Evolutionary conservation across 257 asterid genomes (phyloP).

Genomic region (Dorcoceras hygrometricum): DNA sequence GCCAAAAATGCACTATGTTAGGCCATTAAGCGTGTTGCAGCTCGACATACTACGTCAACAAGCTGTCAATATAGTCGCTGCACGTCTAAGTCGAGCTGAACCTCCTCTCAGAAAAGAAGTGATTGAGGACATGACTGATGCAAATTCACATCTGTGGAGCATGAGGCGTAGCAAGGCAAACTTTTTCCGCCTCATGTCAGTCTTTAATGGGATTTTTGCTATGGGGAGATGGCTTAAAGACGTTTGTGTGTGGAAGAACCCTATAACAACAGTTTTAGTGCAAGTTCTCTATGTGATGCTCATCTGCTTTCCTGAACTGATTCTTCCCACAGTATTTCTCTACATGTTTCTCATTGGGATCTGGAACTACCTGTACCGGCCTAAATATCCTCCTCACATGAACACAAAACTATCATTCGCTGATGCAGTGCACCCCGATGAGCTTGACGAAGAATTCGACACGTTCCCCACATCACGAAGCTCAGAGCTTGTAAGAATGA

Average conservation of each 20-base stretch:
- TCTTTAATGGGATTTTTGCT: conserved; percentile 51
- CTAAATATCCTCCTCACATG: conserved; percentile 91
- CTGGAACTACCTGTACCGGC: conserved; percentile 74
- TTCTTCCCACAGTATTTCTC: conserved; percentile 64
- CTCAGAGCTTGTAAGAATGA: conserved; percentile 57
- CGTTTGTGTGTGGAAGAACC: conserved; percentile 75
- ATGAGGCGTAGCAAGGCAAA: conserved; percentile 93
- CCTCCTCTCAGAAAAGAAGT: conserved; percentile 87
- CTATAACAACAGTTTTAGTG: conserved; percentile 66
- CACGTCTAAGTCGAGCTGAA: conserved; percentile 74
- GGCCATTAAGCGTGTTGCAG: conserved; percentile 59
- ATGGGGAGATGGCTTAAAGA: conserved; percentile 74
- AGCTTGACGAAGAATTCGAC: conserved; percentile 93
- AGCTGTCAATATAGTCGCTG: conserved; percentile 76
- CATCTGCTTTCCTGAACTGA: conserved; percentile 65
- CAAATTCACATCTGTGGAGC: conserved; percentile 90
- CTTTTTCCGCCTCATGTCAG: conserved; percentile 65
- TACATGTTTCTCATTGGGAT: conserved; percentile 78
- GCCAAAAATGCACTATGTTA: conserved; percentile 89
- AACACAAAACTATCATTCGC: conserved; percentile 69
- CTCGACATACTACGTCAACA: conserved; percentile 70
- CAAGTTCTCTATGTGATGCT: conserved; percentile 76
- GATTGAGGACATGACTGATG: conserved; percentile 75
- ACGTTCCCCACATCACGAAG: conserved; percentile 58
- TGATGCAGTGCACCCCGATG: conserved; percentile 67